These are phyloP conservation scores for Phytophthora crassamura DNA, from an alignment of 352 stramenopile genomes.

Conservation along the genomic window DNA sequence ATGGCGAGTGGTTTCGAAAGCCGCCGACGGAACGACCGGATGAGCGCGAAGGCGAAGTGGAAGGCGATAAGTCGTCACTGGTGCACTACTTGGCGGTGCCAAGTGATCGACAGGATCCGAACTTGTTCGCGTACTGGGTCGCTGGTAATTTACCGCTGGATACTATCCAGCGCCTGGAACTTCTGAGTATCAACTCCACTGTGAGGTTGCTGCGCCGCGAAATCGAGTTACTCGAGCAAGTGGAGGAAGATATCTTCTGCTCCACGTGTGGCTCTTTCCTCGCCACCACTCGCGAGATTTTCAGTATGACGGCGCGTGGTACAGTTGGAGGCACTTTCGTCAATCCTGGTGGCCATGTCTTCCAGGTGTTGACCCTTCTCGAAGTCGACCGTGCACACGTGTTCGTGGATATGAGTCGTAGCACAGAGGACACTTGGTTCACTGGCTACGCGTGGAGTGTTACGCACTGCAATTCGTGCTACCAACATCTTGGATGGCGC, in stretches of 20 bases:
- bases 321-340: conserved; percentile 75
- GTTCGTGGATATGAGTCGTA: conserved; percentile 52
- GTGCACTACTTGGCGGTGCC: conserved; percentile 43
- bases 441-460: conserved; percentile 85
- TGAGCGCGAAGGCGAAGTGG: conserved; percentile 9
- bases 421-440: conserved; percentile 82
- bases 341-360: conserved; percentile 78
- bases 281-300: conserved; percentile 76
- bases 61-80: conserved; percentile 28
- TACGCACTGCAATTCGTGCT: conserved; percentile 71
- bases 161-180: conserved; percentile 58
- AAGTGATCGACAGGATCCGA: conserved; percentile 62
- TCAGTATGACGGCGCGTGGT: conserved; percentile 72
- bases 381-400: conserved; percentile 53
- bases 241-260: conserved; percentile 75
- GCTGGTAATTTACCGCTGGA: conserved; percentile 73
- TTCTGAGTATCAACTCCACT: conserved; percentile 68
- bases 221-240: conserved; percentile 61
- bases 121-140: conserved; percentile 83
- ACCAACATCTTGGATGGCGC: conserved; percentile 78
- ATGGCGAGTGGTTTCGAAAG: conserved; percentile 77
- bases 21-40: conserved; percentile 18
- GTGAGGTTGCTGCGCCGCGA: conserved; percentile 64
- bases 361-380: conserved; percentile 82
- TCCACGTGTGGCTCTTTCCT: conserved; percentile 67